Conservation (phyloP, 768 basidiomycete species). For the Lactifluus pinguis region DNA sequence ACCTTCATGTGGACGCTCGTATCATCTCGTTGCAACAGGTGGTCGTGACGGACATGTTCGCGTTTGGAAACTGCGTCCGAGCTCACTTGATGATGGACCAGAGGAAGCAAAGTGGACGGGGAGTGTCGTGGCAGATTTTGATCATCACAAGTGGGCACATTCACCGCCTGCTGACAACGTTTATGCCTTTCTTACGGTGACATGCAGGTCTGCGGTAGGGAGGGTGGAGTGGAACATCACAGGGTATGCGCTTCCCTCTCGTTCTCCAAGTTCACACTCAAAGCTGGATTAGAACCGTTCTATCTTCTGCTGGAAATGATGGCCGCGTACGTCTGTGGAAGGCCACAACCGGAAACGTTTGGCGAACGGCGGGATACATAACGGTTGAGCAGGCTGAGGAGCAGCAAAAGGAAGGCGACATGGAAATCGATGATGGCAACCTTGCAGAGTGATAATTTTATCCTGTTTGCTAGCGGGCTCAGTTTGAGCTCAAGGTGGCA, state of each 20-base stretch:
- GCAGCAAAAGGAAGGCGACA: conserved; percentile 31
- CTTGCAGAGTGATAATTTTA: conserved; percentile 26
- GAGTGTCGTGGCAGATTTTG: conserved; percentile 74
- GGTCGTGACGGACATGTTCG: conserved; percentile 79
- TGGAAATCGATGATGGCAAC: conserved; percentile 36
- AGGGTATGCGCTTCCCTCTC: conserved; percentile 39
- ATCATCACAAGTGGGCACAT: conserved; percentile 60
- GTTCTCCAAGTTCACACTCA: background rate
- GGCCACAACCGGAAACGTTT: conserved; percentile 72
- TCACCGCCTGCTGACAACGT: background rate
- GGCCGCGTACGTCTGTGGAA: conserved; percentile 81
- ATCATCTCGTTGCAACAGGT: conserved; percentile 91
- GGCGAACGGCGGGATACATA: conserved; percentile 75
- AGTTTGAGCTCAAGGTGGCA: background rate
- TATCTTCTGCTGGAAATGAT: conserved; percentile 79
- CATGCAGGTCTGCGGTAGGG: conserved; percentile 56
- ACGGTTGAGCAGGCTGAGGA: conserved; percentile 69
- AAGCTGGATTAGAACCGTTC: conserved; percentile 48
- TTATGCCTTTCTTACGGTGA: background rate
- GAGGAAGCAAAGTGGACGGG: conserved; percentile 63
- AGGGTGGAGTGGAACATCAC: conserved; percentile 94
- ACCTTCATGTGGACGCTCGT: conserved; percentile 85
- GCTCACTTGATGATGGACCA: conserved; percentile 31
- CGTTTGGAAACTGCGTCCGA: conserved; percentile 79
- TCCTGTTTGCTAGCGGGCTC: background rate